Evolutionary conservation across 148 eudicot genomes (phyloP).

Genomic region (Silene conica): DNA sequence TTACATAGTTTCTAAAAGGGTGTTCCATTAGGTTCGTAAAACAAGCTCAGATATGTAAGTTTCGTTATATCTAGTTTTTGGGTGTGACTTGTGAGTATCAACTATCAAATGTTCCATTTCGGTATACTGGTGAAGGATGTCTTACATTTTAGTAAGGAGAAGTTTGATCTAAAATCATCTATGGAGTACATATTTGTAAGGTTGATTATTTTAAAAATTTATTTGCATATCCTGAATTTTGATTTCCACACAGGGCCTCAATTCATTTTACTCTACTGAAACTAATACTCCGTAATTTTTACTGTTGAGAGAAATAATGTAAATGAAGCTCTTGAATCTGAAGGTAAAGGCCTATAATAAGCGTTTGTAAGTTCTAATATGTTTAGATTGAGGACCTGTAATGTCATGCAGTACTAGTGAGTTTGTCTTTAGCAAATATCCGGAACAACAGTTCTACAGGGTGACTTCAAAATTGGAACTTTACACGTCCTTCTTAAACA

Average conservation of each 20-base stretch:
- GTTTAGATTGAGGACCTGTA: not conserved
- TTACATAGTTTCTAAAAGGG: not conserved
- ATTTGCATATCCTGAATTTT: too few species aligned
- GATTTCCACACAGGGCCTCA: too few species aligned
- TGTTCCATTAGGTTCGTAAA: not conserved
- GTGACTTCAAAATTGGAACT: not conserved
- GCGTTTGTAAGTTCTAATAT: not conserved
- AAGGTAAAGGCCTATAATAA: not conserved
- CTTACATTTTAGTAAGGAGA: too few species aligned
- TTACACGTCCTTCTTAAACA: too few species aligned
- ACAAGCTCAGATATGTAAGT: not conserved
- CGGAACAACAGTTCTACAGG: too few species aligned
- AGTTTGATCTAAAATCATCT: too few species aligned
- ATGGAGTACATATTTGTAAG: too few species aligned
- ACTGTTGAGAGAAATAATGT: not conserved
- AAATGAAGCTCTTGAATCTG: not conserved
- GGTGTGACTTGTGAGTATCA: not conserved
- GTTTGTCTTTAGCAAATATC: not conserved
- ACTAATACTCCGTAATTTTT: too few species aligned
- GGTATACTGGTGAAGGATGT: not conserved
- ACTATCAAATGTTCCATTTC: not conserved
- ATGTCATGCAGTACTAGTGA: not conserved
- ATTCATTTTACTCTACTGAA: too few species aligned
- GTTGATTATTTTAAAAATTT: too few species aligned
- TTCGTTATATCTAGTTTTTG: not conserved